phyloP scores from a whole-genome alignment of 2,329 filamentous ascomycete species.

The Penicillium digitatum region DNA sequence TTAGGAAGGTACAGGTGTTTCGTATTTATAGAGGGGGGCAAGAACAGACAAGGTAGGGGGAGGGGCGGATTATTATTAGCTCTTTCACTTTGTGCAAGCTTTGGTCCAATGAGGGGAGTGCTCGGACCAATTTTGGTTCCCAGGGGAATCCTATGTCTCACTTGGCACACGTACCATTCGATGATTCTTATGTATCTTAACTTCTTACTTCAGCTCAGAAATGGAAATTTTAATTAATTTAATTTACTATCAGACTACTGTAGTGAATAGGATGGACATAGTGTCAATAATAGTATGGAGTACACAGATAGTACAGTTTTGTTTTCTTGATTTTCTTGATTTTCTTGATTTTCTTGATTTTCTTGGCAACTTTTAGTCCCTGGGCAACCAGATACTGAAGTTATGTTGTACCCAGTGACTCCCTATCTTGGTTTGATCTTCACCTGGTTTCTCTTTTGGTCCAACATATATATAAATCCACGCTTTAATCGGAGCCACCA shows the following conservation, averaged over 20 bases:
- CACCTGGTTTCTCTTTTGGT: not conserved
- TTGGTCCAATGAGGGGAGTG: constrained; percentile 1
- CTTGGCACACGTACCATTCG: not conserved
- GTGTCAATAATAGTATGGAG: not conserved
- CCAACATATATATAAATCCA: not conserved
- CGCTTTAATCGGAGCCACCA: not conserved
- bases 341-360: not conserved
- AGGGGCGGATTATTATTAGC: constrained; percentile 20
- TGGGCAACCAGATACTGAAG: not conserved
- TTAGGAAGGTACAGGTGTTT: constrained; percentile 9
- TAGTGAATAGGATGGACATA: not conserved
- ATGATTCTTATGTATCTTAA: too few relatives aligned
- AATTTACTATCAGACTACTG: not conserved
- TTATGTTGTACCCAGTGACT: not conserved
- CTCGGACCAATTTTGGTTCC: constrained; percentile 7
- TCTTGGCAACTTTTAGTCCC: not conserved
- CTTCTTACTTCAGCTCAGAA: not conserved
- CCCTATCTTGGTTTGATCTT: not conserved
- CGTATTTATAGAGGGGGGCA: constrained; percentile 25
- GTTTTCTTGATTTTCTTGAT: not conserved
- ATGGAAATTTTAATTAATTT: not conserved
- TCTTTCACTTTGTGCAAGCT: constrained; percentile 10
- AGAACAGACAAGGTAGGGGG: constrained; percentile 10
- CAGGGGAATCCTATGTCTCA: constrained; percentile 19
- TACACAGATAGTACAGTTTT: not conserved